Percentiles rank a stretch among this genome's conserved stretches.
phyloP scores from a whole-genome alignment of 805 yeast genomes.

The Wilhelminamyces savonicus region DNA sequence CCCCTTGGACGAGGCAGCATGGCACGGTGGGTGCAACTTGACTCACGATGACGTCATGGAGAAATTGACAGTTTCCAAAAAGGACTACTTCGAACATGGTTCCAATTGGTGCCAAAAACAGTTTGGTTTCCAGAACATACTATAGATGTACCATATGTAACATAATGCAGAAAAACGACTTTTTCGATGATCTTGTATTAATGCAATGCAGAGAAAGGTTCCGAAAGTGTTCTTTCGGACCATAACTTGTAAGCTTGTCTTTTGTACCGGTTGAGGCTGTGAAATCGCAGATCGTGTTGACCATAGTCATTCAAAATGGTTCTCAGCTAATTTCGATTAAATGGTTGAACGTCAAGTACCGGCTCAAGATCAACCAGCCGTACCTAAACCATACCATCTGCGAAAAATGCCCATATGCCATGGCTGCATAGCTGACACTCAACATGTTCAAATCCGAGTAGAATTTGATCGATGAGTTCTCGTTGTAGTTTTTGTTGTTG shows the following conservation, averaged over 20 bases:
- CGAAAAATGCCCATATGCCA: conserved; percentile 75
- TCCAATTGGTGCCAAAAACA: conserved; percentile 48
- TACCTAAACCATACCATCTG: conserved; percentile 96
- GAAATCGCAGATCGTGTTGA: too few species aligned
- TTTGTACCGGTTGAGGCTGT: too few species aligned
- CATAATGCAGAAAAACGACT: too few species aligned
- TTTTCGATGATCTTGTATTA: too few species aligned
- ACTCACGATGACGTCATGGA: conserved; percentile 36
- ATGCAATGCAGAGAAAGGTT: too few species aligned
- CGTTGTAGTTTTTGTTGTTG: conserved; percentile 10
- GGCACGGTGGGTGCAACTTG: conserved; percentile 32
- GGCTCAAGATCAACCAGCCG: conserved; percentile 74
- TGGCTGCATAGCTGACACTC: conserved; percentile 52
- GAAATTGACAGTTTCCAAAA: conserved; percentile 58
- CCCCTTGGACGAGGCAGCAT: conserved; percentile 21
- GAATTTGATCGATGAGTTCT: conserved; percentile 21
- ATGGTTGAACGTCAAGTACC: conserved; percentile 75
- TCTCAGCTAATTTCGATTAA: conserved; percentile 25
- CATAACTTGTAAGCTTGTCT: too few species aligned
- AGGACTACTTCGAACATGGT: conserved; percentile 87
- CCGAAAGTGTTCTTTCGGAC: too few species aligned
- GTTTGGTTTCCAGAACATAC: conserved; percentile 35
- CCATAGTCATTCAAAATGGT: too few species aligned
- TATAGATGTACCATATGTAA: neutral
- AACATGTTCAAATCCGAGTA: conserved; percentile 33